Conservation (phyloP, 1,139 yeast species). For the Saccharomycopsis hybrid region DNA sequence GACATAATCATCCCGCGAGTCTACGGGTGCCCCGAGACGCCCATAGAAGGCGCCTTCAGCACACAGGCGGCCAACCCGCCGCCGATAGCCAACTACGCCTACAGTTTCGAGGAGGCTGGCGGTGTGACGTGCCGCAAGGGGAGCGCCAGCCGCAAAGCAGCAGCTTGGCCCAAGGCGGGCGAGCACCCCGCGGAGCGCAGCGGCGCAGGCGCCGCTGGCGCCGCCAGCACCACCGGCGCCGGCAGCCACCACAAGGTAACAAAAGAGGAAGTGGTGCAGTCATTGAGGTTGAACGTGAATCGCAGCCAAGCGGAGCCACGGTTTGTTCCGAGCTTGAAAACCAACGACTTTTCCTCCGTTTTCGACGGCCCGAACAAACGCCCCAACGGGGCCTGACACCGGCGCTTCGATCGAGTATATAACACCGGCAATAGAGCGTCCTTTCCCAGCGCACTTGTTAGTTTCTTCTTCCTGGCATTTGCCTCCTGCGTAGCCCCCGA, state of each 20-base stretch:
- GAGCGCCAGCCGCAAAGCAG: background rate
- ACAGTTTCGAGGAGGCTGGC: background rate
- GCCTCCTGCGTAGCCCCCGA: no score
- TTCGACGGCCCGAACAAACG: background rate
- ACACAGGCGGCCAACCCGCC: background rate
- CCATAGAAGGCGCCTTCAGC: background rate
- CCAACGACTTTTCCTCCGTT: background rate
- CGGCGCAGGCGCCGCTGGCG: no score
- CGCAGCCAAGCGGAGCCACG: background rate
- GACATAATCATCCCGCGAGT: background rate
- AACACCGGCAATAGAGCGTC: no score
- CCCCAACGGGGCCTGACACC: no score
- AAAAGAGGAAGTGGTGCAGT: background rate
- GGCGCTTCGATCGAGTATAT: no score
- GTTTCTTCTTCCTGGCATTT: no score
- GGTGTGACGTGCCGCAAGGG: background rate
- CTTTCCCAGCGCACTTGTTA: no score
- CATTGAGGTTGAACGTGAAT: background rate
- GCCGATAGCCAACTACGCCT: background rate
- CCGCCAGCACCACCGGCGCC: no score
- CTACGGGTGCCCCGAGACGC: background rate
- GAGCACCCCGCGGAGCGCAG: background rate
- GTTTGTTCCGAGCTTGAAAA: background rate
- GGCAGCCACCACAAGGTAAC: background rate
- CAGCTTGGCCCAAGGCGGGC: background rate